Conservation (phyloP, 2,329 filamentous ascomycete species). For the Aquanectria penicillioides region DNA sequence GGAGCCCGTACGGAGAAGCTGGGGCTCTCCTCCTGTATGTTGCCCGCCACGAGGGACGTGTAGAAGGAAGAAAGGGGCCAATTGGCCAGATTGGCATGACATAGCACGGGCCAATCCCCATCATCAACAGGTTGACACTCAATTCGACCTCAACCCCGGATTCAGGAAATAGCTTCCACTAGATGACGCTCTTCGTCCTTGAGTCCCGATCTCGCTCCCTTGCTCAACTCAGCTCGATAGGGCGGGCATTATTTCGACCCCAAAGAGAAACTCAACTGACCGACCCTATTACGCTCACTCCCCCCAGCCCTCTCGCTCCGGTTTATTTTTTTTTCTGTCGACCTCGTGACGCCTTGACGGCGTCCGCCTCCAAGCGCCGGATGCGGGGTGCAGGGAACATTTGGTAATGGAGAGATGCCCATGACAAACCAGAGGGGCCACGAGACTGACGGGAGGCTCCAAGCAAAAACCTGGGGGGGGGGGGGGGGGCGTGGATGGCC, state of each 20-base stretch:
- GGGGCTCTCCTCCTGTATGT: neutral
- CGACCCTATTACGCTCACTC: constrained; percentile 17
- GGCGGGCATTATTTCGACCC: constrained; percentile 1
- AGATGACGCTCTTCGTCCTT: neutral
- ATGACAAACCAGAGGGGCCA: constrained; percentile 42
- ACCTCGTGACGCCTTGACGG: constrained; percentile 40
- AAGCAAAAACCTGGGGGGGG: constrained; percentile 21
- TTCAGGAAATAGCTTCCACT: neutral
- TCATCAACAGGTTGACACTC: neutral
- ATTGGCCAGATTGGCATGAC: neutral
- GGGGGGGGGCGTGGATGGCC: constrained; percentile 19
- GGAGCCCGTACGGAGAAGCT: neutral
- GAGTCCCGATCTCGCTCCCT: constrained; percentile 13
- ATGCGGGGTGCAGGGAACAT: constrained; percentile 43
- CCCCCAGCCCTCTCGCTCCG: constrained; percentile 11
- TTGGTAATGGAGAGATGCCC: constrained; percentile 38
- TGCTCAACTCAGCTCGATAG: neutral
- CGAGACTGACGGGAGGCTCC: constrained; percentile 32
- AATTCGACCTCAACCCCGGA: neutral
- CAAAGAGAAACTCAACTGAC: constrained; percentile 15
- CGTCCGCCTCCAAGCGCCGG: constrained; percentile 35
- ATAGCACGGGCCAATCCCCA: neutral
- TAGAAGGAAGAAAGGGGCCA: neutral
- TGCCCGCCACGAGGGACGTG: neutral
- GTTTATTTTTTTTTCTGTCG: constrained; percentile 33